A percentile compares a stretch with the other conserved stretches of the same genome.
These are phyloP conservation scores for Periconia sp. DNA, from an alignment of 2,329 filamentous ascomycete genomes.

Conservation along the genomic window DNA sequence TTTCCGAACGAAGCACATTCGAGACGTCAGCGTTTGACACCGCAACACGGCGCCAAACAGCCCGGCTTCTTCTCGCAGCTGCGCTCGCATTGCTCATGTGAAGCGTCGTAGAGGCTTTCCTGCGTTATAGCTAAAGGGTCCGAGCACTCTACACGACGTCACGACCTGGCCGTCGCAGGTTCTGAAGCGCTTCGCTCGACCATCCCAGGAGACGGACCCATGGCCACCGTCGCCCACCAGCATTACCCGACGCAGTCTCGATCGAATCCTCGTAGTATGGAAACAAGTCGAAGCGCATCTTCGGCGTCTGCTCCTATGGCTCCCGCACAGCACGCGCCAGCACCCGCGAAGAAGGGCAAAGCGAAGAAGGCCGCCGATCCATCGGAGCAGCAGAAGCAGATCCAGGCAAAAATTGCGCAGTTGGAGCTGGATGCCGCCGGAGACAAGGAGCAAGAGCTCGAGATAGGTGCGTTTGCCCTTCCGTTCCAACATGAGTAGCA, in stretches of 20 bases:
- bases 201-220: slow-evolving; percentile 17
- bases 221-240: slow-evolving; percentile 46
- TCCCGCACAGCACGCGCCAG: slow-evolving; percentile 53
- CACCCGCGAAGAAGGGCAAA: slow-evolving; percentile 77
- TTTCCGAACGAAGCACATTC: slow-evolving; percentile 22
- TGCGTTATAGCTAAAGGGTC: too few species aligned
- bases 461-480: slow-evolving; percentile 72
- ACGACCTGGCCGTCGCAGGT: neutral
- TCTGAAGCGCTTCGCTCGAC: slow-evolving; percentile 4
- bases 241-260: slow-evolving; percentile 38
- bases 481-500: neutral
- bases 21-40: slow-evolving; percentile 34
- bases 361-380: slow-evolving; percentile 84
- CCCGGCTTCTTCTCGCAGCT: neutral
- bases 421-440: slow-evolving; percentile 91
- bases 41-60: slow-evolving; percentile 22
- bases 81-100: neutral
- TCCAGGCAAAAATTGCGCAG: slow-evolving; percentile 93
- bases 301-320: slow-evolving; percentile 53
- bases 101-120: neutral
- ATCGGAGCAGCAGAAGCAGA: slow-evolving; percentile 86
- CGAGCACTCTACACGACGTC: slow-evolving; percentile 1
- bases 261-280: slow-evolving; percentile 48
- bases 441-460: slow-evolving; percentile 92
- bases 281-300: slow-evolving; percentile 48